A percentile compares a stretch with the other conserved stretches of the same genome.
These are phyloP conservation scores for Suhomyces panamericanus DNA, from an alignment of 1,139 yeast species.

Conservation along the genomic window DNA sequence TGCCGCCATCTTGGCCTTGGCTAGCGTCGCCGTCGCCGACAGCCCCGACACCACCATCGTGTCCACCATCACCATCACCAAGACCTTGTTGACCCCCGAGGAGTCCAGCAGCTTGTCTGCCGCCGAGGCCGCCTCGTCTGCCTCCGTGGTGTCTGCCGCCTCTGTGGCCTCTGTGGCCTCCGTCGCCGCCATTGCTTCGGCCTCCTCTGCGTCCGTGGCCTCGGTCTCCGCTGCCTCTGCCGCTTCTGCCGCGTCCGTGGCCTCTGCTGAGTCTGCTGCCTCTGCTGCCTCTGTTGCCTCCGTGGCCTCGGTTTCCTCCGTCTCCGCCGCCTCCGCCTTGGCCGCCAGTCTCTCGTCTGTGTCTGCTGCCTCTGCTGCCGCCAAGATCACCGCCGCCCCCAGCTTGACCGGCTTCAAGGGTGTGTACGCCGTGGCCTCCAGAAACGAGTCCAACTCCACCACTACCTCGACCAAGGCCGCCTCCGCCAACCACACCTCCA, in stretches of 20 bases:
- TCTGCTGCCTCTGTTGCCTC: conserved; percentile 20
- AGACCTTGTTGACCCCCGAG: conserved; percentile 44
- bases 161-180: conserved; percentile 20
- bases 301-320: conserved; percentile 19
- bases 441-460: conserved; percentile 26
- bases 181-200: conserved; percentile 15
- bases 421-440: conserved; percentile 48
- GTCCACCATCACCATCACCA: conserved; percentile 44
- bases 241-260: conserved; percentile 14
- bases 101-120: conserved; percentile 33
- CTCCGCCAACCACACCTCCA: conserved; percentile 18
- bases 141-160: conserved; percentile 19
- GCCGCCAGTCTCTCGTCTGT: conserved; percentile 18
- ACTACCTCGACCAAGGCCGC: conserved; percentile 21
- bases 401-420: conserved; percentile 42
- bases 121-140: conserved; percentile 21
- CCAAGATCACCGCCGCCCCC: conserved; percentile 19
- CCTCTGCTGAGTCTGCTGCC: conserved; percentile 19
- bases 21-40: conserved; percentile 30
- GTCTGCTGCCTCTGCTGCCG: conserved; percentile 19
- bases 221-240: conserved; percentile 18
- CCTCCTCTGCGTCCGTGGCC: conserved; percentile 16
- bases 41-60: conserved; percentile 44
- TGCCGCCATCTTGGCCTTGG: conserved; percentile 26
- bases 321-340: conserved; percentile 17